Percentiles rank a stretch among this genome's conserved stretches.
Conservation (phyloP, 345 rosid species). For the Clarkia xantiana region DNA sequence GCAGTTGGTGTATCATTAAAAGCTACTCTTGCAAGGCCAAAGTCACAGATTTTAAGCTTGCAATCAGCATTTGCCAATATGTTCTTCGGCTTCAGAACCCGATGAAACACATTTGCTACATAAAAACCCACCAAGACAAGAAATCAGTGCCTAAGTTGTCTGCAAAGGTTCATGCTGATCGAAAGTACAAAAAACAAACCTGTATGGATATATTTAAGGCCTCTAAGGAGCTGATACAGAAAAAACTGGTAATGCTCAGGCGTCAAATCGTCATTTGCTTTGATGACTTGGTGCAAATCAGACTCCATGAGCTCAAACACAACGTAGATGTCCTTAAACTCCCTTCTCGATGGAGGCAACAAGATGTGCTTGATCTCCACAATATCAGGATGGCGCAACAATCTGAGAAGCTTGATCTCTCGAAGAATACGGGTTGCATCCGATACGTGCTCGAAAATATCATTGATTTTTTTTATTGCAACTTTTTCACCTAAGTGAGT, state of each 20-base stretch:
- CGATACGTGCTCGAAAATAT: slow-evolving; percentile 4
- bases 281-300: slow-evolving; percentile 32
- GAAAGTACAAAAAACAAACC: no score
- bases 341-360: slow-evolving; percentile 23
- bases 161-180: no score
- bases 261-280: slow-evolving; percentile 12
- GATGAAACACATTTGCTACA: not conserved
- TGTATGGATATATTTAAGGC: not conserved
- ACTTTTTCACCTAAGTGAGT: slow-evolving; percentile 3
- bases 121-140: no score
- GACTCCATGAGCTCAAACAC: slow-evolving; percentile 36
- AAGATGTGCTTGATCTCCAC: slow-evolving; percentile 4
- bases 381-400: slow-evolving; percentile 4
- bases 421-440: slow-evolving; percentile 4
- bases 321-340: slow-evolving; percentile 25
- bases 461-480: slow-evolving; percentile 4
- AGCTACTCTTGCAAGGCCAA: no score
- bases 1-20: no score
- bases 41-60: no score
- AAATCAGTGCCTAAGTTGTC: no score
- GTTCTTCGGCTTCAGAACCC: no score
- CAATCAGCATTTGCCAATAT: no score
- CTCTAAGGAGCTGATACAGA: slow-evolving; percentile 2
- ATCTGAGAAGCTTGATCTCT: slow-evolving; percentile 3
- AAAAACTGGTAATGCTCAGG: slow-evolving; percentile 3